Base-by-base conservation (phyloP, 2,329 filamentous ascomycete species). In the Microdochium trichocladiopsis region DNA sequence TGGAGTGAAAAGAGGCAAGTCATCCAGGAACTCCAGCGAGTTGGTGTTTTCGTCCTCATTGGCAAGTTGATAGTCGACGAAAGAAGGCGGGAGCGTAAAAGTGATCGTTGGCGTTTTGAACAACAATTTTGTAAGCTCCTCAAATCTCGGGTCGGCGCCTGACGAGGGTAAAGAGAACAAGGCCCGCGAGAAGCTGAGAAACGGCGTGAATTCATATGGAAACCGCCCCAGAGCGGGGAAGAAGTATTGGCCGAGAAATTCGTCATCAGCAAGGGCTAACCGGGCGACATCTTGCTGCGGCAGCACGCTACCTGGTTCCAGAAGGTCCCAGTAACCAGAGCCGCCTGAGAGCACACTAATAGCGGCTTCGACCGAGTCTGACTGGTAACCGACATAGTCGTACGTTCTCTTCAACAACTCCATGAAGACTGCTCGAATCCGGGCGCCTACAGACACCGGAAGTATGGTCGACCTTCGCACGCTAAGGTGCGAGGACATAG, bases 21-120 rank as follows among this genome's bases (percentile, higher is more conserved):
- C 77, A 47, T 78, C 74, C 1, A 77, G 72, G 3, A 96, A 78
- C 55, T 81, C 77, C 55, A 96, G 88, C 18, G 82, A 83, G 60
- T 95, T 94, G 24, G 82, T 83, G 58, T 94, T 92, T 54, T 94
- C 88, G 57, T 96, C 90, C 68, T 96, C 92, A 51, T 88, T 84
- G 37, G 87, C 84, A 12, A 92, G 82, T 55, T 86, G 81, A 60
- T 95, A 96, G 33, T 80, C 82, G 43, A 79, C 78, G 65, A 95
- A 96, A 28, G 79, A 70, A 0, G 78, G 70, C 1, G 89, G 86
- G n/a, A 96, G 77, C 12, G 79, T 75, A 58, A 95, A 86, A 25
- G 93, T 96, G 51, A 96, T 82, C 6, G 82, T 86, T 1, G 83
- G 79, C 51, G 91, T 86, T 53, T 76, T 78, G 53, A 85, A 80